Evolutionary conservation across 2,329 filamentous ascomycete species (phyloP), one percentile per base, ranked within the genome.

Genomic region (Xylariaceae sp.): DNA sequence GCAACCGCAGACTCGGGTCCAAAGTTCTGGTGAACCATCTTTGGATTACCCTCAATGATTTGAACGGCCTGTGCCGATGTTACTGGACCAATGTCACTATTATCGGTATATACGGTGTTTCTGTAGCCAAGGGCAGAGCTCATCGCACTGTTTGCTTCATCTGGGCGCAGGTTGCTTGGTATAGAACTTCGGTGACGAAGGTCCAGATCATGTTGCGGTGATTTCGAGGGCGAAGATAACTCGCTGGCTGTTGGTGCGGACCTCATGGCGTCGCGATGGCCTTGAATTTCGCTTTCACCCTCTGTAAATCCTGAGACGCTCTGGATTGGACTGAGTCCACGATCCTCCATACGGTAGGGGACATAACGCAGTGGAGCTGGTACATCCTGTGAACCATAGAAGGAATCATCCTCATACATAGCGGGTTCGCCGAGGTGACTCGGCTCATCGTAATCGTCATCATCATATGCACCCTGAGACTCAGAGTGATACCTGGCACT

Each of bases 1-100:
- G 92, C 92, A 10, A 97, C 92, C 9, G 88, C 88, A 13, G 92
- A 96, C 70, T 96, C 92, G 0, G 95, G 85, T 2, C 81, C 89
- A 32, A 84, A 67, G 1, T 82, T 83, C 1, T 83, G 85, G 62
- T 91, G 84, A 2, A 95, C 80, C 65, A 90, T 86, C 61, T 89
- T 80, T 1, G 90, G 86, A 62, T 89, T 95, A 10, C 85, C 84
- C 40, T 81, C 86, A 44, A 90, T 73, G 18, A 81, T 83, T 29
- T 81, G 83, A 22, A 96, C 83, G 52, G 88, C 82, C 62, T 89
- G 87, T 30, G 84, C 85, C 19, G 84, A 78, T 30, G 81, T 76
- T 42, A 83, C 73, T 44, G 77, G 80, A 48, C 84, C 83, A 21
- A 85, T 66, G 60, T 85, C 79, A 54, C 78, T 81, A 59, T 76